Base-by-base conservation (phyloP, 495 filamentous ascomycete genomes). In the Durotheca rogersii region DNA sequence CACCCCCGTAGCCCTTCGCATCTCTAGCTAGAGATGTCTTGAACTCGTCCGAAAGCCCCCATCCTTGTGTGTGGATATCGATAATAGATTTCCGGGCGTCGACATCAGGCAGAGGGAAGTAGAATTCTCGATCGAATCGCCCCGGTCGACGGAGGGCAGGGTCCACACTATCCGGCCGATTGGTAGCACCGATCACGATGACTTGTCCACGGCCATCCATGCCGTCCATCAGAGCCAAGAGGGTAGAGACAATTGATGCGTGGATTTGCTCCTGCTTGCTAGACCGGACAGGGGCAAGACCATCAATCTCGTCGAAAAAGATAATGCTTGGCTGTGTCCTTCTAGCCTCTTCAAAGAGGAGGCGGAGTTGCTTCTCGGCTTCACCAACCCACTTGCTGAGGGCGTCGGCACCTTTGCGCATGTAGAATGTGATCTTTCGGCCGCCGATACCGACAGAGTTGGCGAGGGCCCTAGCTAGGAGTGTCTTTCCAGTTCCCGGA, bases 301-400 rank as follows among this genome's bases (percentile, higher is more conserved):
- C 93, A 71, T 98, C 93, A 52, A 98, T 98, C 66, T 98, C 93
- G 67, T 98, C 93, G 57, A 98, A 98, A 74, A 98, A 98, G 62
- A 98, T 98, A 67, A 98, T 98, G 64, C 90, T 96, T 0, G 93
- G 93, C 63, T 97, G 94, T 6, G 83, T 96, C 63, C 87, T 90
- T 55, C 90, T 81, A 10, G 93, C 93, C 69, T 98, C 94, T 58
- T 98, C 93, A 58, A 98, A 98, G 2, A 98, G 77, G 45, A 96
- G 70, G 18, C 93, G 83, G 14, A 98, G 78, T 64, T 97, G 93
- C 61, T 90, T 82, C 67, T 98, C 93, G 10, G 94, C 94, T 71
- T 98, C 93, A 63, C 93, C 93, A 47, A 97, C 94, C 93, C 93
- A 98, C 72, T 98, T 98, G 69, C 89, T 95, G 33, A 97, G 74